phyloP scores from a whole-genome alignment of 371 early-diverging fungal genomes.

The Rhizomucor pusillus region DNA sequence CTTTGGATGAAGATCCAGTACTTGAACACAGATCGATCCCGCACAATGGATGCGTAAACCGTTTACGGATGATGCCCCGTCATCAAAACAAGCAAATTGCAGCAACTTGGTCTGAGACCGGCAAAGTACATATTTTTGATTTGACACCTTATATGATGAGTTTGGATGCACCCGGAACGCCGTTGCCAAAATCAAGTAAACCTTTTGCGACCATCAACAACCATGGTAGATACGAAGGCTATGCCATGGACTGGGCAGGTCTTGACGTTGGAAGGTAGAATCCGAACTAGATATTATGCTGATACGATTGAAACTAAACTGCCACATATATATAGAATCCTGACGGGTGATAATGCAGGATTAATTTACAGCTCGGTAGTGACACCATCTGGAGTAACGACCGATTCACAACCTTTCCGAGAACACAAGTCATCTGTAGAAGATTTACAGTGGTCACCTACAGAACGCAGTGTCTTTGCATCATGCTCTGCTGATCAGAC shows the following conservation, averaged over 20 bases:
- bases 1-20: slow-evolving; percentile 90
- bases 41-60: slow-evolving; percentile 91
- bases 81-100: slow-evolving; percentile 63
- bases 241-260: slow-evolving; percentile 92
- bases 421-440: slow-evolving; percentile 90
- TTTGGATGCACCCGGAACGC: slow-evolving; percentile 77
- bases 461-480: slow-evolving; percentile 89
- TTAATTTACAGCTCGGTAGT: slow-evolving; percentile 80
- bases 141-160: slow-evolving; percentile 67
- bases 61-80: slow-evolving; percentile 77
- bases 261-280: slow-evolving; percentile 61
- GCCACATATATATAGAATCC: slow-evolving; percentile 48
- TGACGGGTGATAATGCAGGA: slow-evolving; percentile 85
- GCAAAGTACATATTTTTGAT: slow-evolving; percentile 92
- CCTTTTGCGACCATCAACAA: slow-evolving; percentile 79
- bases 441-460: slow-evolving; percentile 96
- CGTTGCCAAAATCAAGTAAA: slow-evolving; percentile 59
- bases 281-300: too few relatives aligned
- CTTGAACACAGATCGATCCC: slow-evolving; percentile 80
- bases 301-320: too few relatives aligned
- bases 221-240: slow-evolving; percentile 87
- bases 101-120: slow-evolving; percentile 94
- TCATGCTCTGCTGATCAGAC: slow-evolving; percentile 88
- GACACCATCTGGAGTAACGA: slow-evolving; percentile 55
- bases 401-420: slow-evolving; percentile 73